These are phyloP conservation scores for Rhodosporidiobolus sp. DNA, from an alignment of 768 basidiomycete species.

Conservation along the genomic window DNA sequence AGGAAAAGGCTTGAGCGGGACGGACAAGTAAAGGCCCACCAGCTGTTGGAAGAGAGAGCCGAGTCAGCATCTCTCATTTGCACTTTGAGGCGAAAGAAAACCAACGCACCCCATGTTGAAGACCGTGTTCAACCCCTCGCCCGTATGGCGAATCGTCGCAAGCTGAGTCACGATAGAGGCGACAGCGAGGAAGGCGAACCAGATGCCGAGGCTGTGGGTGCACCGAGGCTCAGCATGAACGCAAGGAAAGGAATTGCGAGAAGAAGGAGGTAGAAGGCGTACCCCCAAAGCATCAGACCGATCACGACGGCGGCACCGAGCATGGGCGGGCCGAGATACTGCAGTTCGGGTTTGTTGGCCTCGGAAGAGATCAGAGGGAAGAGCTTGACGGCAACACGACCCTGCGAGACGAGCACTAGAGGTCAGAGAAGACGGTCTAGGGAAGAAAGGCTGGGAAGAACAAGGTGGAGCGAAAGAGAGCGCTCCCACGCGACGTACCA, in stretches of 20 bases:
- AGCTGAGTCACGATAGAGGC: conserved; percentile 29
- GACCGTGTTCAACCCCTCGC: conserved; percentile 5
- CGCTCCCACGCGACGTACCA: conserved; percentile 7
- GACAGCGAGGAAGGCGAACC: conserved; percentile 43
- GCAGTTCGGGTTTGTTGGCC: conserved; percentile 10
- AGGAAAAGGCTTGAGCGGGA: too few species aligned
- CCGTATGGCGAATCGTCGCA: neutral
- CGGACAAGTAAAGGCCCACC: conserved; percentile 16
- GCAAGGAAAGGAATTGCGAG: neutral
- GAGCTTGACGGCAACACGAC: conserved; percentile 29
- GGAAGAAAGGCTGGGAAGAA: neutral
- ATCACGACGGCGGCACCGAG: conserved; percentile 36
- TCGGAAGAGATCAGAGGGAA: conserved; percentile 35
- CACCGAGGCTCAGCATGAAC: neutral
- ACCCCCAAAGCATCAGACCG: conserved; percentile 41
- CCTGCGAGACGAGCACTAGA: conserved; percentile 17
- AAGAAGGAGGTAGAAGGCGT: neutral
- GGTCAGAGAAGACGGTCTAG: too few species aligned
- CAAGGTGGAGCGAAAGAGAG: neutral
- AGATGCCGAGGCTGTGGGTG: conserved; percentile 31
- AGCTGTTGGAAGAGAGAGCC: neutral
- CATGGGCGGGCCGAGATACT: conserved; percentile 19
- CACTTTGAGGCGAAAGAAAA: neutral
- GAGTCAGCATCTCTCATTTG: too few species aligned
- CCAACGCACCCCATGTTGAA: conserved; percentile 39